Percentiles rank a stretch among this genome's conserved stretches.
These are phyloP conservation scores for Cutaneotrichosporon sp. DNA, from an alignment of 1,284 basidiomycete species.

Conservation along the genomic window DNA sequence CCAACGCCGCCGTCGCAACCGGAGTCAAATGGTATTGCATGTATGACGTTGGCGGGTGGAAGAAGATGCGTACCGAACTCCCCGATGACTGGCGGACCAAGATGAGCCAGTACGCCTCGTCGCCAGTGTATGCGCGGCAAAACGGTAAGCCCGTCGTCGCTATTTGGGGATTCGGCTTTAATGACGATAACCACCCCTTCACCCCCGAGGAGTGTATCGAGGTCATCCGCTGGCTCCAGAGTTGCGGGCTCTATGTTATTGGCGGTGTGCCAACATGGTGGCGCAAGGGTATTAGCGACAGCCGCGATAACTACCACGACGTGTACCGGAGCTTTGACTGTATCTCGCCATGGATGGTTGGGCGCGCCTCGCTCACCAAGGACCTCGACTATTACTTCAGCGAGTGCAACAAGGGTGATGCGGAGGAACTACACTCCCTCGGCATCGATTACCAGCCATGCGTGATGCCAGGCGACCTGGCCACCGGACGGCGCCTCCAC, in stretches of 20 bases:
- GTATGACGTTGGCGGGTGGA: slow-evolving; percentile 26
- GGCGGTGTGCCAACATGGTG: slow-evolving; percentile 29
- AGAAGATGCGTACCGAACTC: slow-evolving; percentile 17
- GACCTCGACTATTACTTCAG: slow-evolving; percentile 20
- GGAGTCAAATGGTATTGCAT: slow-evolving; percentile 28
- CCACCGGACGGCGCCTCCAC: slow-evolving; percentile 14
- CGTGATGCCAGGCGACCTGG: slow-evolving; percentile 27
- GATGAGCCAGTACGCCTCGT: slow-evolving; percentile 16
- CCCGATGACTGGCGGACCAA: slow-evolving; percentile 22
- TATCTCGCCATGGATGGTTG: slow-evolving; percentile 29
- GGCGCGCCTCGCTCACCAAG: slow-evolving; percentile 17
- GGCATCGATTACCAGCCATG: slow-evolving; percentile 28
- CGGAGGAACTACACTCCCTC: slow-evolving; percentile 11
- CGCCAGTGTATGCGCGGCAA: slow-evolving; percentile 20
- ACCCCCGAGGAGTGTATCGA: slow-evolving; percentile 17
- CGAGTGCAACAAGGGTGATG: slow-evolving; percentile 17
- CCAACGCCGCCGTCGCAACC: slow-evolving; percentile 14
- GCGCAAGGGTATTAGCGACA: slow-evolving; percentile 20
- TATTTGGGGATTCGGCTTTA: slow-evolving; percentile 29
- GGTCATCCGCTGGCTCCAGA: slow-evolving; percentile 24
- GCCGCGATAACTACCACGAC: slow-evolving; percentile 14
- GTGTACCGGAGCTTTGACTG: slow-evolving; percentile 26
- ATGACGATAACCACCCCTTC: slow-evolving; percentile 20
- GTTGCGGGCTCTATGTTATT: slow-evolving; percentile 19
- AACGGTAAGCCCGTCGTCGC: slow-evolving; percentile 26